Conservation (phyloP, 2,329 filamentous ascomycete genomes). For the Scedosporium aurantiacum region DNA sequence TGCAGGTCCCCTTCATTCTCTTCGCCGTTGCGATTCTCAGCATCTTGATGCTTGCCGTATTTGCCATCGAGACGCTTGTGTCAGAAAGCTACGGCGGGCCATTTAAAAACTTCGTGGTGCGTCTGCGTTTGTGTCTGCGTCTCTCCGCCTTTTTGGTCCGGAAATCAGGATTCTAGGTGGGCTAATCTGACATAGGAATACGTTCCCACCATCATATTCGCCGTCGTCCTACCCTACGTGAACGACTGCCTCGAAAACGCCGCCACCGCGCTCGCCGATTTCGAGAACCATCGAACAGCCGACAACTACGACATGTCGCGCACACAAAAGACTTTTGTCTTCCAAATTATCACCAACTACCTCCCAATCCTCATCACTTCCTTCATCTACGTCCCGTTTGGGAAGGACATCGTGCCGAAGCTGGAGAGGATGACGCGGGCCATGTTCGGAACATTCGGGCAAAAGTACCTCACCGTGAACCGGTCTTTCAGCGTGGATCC, state of each 20-base stretch:
- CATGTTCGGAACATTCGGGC: conserved; percentile 30
- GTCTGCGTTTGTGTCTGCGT: conserved; percentile 13
- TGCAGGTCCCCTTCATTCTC: conserved; percentile 59
- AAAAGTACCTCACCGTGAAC: conserved; percentile 34
- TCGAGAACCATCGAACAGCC: conserved; percentile 65
- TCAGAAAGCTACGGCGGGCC: conserved; percentile 64
- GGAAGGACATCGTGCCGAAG: conserved; percentile 54
- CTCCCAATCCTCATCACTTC: conserved; percentile 65
- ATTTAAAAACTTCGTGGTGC: conserved; percentile 52
- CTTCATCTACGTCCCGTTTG: conserved; percentile 71
- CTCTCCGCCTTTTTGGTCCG: neutral
- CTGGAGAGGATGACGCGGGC: conserved; percentile 48
- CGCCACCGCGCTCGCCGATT: conserved; percentile 53
- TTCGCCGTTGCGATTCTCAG: conserved; percentile 49
- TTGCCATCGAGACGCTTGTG: conserved; percentile 65
- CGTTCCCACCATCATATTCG: conserved; percentile 60
- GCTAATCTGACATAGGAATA: conserved; percentile 42
- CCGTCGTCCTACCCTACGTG: conserved; percentile 54
- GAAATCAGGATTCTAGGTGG: neutral
- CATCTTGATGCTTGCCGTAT: conserved; percentile 55
- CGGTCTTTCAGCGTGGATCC: conserved; percentile 53
- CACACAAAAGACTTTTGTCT: conserved; percentile 63
- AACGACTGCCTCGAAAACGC: conserved; percentile 50
- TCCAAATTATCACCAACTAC: conserved; percentile 75
- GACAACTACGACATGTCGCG: conserved; percentile 58